Evolutionary conservation across 2,329 filamentous ascomycete species (phyloP).

Genomic region (Daldinia sp.): DNA sequence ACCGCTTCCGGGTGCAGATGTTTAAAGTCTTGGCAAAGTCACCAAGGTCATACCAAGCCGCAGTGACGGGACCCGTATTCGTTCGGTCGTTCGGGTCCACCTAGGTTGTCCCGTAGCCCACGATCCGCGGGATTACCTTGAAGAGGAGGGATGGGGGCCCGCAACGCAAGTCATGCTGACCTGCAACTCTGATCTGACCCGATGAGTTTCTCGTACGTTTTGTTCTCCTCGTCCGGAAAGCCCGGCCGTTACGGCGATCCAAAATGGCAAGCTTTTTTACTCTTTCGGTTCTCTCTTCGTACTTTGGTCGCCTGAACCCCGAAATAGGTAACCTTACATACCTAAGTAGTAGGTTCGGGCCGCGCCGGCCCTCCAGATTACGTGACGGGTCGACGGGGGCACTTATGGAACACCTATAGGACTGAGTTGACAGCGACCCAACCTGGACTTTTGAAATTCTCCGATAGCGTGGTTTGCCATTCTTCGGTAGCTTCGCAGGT

Average conservation of each 20-base stretch:
- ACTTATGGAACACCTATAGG: not conserved
- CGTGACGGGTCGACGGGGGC: not conserved
- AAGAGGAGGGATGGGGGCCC: slow-evolving; percentile 8
- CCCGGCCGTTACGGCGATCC: slow-evolving; percentile 5
- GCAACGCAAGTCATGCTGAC: slow-evolving; percentile 31
- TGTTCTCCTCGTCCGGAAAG: slow-evolving; percentile 7
- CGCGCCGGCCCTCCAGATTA: slow-evolving; percentile 18
- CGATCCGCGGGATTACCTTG: not conserved
- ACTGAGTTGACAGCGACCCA: slow-evolving; percentile 2
- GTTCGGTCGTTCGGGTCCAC: slow-evolving; percentile 3
- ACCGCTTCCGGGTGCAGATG: slow-evolving; percentile 12
- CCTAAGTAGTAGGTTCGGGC: slow-evolving; percentile 29
- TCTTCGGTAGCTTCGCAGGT: slow-evolving; percentile 20
- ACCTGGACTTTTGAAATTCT: slow-evolving; percentile 8
- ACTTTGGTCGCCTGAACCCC: not conserved
- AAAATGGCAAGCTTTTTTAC: not conserved
- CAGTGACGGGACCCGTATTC: slow-evolving; percentile 17
- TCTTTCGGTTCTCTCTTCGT: too few relatives aligned
- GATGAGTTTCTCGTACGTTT: slow-evolving; percentile 25
- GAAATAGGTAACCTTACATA: slow-evolving; percentile 26
- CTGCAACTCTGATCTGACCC: slow-evolving; percentile 29
- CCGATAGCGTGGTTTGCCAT: slow-evolving; percentile 12
- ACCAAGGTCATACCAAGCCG: slow-evolving; percentile 7
- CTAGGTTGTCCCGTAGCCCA: slow-evolving; percentile 1
- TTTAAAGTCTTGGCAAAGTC: slow-evolving; percentile 20